phyloP scores from a whole-genome alignment of 495 filamentous ascomycete species.

The Neurospora sp. region DNA sequence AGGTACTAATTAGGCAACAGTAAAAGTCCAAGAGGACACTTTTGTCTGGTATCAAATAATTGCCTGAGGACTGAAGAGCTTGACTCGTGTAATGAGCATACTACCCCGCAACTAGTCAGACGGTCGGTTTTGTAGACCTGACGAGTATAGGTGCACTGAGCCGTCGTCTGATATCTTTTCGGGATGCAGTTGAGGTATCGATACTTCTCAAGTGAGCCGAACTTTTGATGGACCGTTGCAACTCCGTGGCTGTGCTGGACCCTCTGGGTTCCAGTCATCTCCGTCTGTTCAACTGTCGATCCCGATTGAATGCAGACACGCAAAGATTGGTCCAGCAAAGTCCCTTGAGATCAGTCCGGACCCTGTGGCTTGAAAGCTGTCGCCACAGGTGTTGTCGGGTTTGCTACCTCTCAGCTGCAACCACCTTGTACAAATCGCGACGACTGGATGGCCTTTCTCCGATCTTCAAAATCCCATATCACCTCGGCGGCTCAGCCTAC shows the following conservation, averaged over 20 bases:
- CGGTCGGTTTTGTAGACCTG: too few relatives aligned
- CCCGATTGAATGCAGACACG: not conserved
- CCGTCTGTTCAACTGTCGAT: not conserved
- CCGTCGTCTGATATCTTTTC: not conserved
- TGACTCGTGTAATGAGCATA: not conserved
- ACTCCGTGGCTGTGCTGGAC: constrained; percentile 3
- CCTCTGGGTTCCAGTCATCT: constrained; percentile 2
- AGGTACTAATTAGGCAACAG: not conserved
- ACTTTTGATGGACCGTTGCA: not conserved
- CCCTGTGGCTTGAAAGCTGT: not conserved
- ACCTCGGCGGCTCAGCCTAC: not conserved
- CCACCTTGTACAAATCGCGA: not conserved
- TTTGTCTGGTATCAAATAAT: not conserved
- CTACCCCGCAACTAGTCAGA: not conserved
- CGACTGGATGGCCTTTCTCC: not conserved
- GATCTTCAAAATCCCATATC: not conserved
- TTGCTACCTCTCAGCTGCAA: not conserved
- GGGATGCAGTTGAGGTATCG: not conserved
- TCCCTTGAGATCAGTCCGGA: not conserved
- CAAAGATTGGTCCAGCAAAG: not conserved
- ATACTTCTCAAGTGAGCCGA: not conserved
- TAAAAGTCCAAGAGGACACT: not conserved
- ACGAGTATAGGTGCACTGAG: not conserved
- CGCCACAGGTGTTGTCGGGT: not conserved
- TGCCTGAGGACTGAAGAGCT: not conserved